Evolutionary conservation across 2,329 filamentous ascomycete genomes (phyloP).

Genomic region (Fusarium longipes): DNA sequence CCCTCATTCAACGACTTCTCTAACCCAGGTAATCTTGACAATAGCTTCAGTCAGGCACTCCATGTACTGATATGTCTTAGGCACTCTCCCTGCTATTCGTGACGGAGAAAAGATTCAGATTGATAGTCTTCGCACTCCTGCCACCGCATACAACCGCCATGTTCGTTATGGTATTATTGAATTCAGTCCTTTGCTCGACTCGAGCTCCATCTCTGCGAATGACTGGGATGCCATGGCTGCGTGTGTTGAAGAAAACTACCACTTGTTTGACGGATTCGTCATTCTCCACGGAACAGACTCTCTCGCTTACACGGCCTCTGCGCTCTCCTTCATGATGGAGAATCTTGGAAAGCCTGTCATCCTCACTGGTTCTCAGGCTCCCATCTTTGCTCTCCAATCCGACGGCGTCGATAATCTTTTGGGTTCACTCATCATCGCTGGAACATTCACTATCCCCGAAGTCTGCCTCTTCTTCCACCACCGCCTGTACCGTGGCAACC

Average conservation of each 20-base stretch:
- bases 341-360: slow-evolving; percentile 93
- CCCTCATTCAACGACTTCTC: slow-evolving; percentile 84
- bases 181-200: slow-evolving; percentile 86
- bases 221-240: slow-evolving; percentile 88
- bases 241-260: slow-evolving; percentile 86
- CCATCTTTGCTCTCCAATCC: slow-evolving; percentile 90
- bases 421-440: slow-evolving; percentile 87
- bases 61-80: slow-evolving; percentile 44
- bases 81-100: slow-evolving; percentile 63
- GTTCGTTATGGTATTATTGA: slow-evolving; percentile 88
- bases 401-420: slow-evolving; percentile 93
- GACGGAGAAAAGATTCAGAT: slow-evolving; percentile 64
- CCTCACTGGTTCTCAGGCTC: slow-evolving; percentile 83
- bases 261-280: slow-evolving; percentile 89
- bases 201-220: slow-evolving; percentile 85
- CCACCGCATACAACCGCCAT: slow-evolving; percentile 81
- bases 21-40: slow-evolving; percentile 44
- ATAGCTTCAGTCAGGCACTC: not conserved
- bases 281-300: slow-evolving; percentile 93
- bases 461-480: slow-evolving; percentile 96
- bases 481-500: slow-evolving; percentile 87
- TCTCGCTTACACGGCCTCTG: slow-evolving; percentile 87
- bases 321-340: slow-evolving; percentile 91
- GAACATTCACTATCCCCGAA: slow-evolving; percentile 92
- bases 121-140: slow-evolving; percentile 80